These are phyloP conservation scores for Spirogloea muscicola DNA, from an alignment of 139 green algal species.

Conservation along the genomic window DNA sequence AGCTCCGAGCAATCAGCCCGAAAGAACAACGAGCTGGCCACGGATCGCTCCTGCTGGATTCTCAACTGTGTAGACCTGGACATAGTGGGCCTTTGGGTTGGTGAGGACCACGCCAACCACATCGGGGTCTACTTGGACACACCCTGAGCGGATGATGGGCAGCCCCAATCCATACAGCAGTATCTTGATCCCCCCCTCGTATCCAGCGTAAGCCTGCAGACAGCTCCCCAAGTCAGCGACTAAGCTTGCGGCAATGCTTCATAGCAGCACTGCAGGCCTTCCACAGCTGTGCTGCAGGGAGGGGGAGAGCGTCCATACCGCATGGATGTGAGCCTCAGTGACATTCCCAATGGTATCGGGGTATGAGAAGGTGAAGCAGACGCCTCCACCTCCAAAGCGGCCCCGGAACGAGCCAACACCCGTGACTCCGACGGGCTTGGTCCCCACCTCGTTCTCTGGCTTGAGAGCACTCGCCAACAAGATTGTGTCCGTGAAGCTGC, in stretches of 20 bases:
- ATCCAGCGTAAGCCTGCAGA: neutral
- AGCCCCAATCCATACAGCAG: neutral
- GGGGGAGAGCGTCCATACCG: neutral
- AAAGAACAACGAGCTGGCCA: too few species aligned
- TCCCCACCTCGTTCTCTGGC: neutral
- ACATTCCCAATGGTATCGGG: neutral
- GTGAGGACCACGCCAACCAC: neutral
- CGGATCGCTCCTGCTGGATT: neutral
- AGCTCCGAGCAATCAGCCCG: too few species aligned
- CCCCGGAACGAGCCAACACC: neutral
- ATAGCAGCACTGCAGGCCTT: neutral
- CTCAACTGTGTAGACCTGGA: constrained; percentile 19
- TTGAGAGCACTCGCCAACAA: neutral
- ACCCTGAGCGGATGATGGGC: constrained; percentile 1
- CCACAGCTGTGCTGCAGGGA: neutral
- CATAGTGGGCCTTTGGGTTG: constrained; percentile 9
- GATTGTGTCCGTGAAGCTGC: neutral
- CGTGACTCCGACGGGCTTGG: neutral
- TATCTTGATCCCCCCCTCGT: neutral
- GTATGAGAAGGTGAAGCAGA: constrained; percentile 7
- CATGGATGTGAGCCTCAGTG: neutral
- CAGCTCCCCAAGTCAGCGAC: neutral
- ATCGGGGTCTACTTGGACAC: constrained; percentile 1
- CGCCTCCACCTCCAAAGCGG: constrained; percentile 1
- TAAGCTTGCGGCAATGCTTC: neutral